Base-by-base conservation (phyloP, 306 rosid genomes). In the Lagenaria siceraria region DNA sequence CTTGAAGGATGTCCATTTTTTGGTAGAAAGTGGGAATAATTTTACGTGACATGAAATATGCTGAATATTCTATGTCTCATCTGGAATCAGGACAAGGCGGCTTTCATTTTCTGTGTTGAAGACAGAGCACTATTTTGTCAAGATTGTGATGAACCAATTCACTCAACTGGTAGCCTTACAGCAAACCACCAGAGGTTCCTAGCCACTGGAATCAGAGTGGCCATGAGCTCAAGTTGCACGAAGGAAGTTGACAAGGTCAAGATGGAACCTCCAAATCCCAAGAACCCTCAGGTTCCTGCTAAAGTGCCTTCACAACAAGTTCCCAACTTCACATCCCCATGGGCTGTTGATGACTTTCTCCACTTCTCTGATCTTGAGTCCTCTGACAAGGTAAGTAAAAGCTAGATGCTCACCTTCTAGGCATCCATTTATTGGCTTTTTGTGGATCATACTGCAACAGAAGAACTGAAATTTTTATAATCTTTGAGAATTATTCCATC, bases 71-170 rank as follows among this genome's bases (percentile, higher is more conserved):
- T 46, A 7, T 60, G 9, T 60, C 35, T 55, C n/a, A 55, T 42
- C 31, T 15, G 42, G 76, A 85, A 65, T 74, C 87, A 95, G 97
- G 99, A 95, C 59, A 95, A 90, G 93, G 77, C 96, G 43, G 97
- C 99, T 73, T 92, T 95, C 84, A 95, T 95, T 80, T 95, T 95
- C 80, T 95, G 99, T 73, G 97, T 95, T 22, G 97, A 95, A 83
- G 99, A 95, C 84, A 90, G 97, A 84, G 99, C 99, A 49, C 93
- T 95, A 10, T 87, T 95, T 69, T 95, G 99, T 79, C 87, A 95
- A 81, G 97, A 92, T 42, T 95, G 99, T n/a, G 97, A 95, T 78
- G 99, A 90, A 79, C 81, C 97, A 27, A 88, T 92, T 78, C 99
- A 95, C 80, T 76, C 86, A 42, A 86, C 87, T 3, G 89, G 89